phyloP scores from a whole-genome alignment of 2,329 filamentous ascomycete species.

The Aspergillus uvarum region DNA sequence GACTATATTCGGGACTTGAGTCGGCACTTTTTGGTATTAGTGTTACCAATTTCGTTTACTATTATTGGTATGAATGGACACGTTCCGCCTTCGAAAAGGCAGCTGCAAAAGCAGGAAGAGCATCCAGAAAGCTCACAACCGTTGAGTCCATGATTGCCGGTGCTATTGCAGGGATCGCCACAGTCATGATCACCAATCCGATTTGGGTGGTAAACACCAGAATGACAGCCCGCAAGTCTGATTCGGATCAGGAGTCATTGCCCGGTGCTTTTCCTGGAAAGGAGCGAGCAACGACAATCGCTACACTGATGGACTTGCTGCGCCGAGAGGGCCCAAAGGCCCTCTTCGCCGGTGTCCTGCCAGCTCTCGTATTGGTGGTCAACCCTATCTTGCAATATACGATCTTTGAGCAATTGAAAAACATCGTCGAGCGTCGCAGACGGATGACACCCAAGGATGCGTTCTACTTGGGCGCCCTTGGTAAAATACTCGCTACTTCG shows the following conservation, averaged over 20 bases:
- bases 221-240: conserved; percentile 86
- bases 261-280: conserved; percentile 47
- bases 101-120: conserved; percentile 69
- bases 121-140: conserved; percentile 80
- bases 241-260: conserved; percentile 45
- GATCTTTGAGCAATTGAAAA: conserved; percentile 98
- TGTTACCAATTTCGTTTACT: conserved; percentile 99
- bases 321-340: conserved; percentile 79
- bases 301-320: conserved; percentile 76
- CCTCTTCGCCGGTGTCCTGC: conserved; percentile 88
- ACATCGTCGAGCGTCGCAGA: conserved; percentile 72
- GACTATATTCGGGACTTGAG: conserved; percentile 89
- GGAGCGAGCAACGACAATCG: conserved; percentile 67
- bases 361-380: conserved; percentile 89
- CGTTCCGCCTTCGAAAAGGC: conserved; percentile 77
- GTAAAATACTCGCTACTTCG: conserved; percentile 89
- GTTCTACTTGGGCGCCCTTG: conserved; percentile 86
- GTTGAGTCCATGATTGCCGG: conserved; percentile 93
- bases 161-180: conserved; percentile 88
- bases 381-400: conserved; percentile 99
- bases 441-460: conserved; percentile 81
- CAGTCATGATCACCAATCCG: conserved; percentile 93
- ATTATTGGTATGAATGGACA: conserved; percentile 99
- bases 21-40: conserved; percentile 96
- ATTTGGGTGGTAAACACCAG: conserved; percentile 99